phyloP scores from a whole-genome alignment of 305 asterid genomes.

The Lippia alba region DNA sequence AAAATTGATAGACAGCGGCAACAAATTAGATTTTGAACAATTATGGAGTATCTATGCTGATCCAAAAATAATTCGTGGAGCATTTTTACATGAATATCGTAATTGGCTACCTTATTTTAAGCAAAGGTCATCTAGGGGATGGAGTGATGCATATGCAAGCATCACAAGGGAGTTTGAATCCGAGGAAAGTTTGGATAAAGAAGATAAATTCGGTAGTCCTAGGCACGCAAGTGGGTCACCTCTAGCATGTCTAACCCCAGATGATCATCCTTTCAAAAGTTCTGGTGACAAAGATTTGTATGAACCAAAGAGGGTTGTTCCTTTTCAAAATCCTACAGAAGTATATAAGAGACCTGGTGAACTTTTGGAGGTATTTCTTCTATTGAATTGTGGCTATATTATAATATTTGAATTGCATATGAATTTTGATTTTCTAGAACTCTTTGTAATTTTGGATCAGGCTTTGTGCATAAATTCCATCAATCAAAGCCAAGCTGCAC shows the following conservation, averaged over 20 bases:
- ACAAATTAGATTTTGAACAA: constrained; percentile 53
- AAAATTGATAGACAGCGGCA: constrained; percentile 43
- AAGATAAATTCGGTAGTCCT: constrained; percentile 70
- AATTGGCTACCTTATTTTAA: constrained; percentile 63
- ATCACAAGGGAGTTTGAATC: constrained; percentile 72
- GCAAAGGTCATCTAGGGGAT: constrained; percentile 64
- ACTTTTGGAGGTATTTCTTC: constrained; percentile 78
- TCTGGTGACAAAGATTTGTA: constrained; percentile 54
- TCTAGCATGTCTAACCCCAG: constrained; percentile 79
- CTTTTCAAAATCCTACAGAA: constrained; percentile 80
- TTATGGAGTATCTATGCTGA: constrained; percentile 62
- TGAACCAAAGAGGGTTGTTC: constrained; percentile 54
- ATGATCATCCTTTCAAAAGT: constrained; percentile 85
- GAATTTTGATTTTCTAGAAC: constrained; percentile 31
- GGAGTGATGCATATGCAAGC: constrained; percentile 70
- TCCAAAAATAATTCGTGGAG: constrained; percentile 57
- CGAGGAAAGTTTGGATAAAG: constrained; percentile 69
- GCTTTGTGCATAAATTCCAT: constrained; percentile 87
- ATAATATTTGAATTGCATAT: constrained; percentile 25
- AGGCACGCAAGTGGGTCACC: constrained; percentile 81
- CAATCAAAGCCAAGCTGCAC: constrained; percentile 85
- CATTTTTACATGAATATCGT: constrained; percentile 58
- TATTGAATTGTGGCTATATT: constrained; percentile 33
- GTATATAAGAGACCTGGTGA: constrained; percentile 87
- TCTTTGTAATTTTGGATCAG: constrained; percentile 51